A percentile compares a stretch with the other conserved stretches of the same genome.
Evolutionary conservation across 495 filamentous ascomycete genomes (phyloP).

Genomic region (Lophiotrema nucula): DNA sequence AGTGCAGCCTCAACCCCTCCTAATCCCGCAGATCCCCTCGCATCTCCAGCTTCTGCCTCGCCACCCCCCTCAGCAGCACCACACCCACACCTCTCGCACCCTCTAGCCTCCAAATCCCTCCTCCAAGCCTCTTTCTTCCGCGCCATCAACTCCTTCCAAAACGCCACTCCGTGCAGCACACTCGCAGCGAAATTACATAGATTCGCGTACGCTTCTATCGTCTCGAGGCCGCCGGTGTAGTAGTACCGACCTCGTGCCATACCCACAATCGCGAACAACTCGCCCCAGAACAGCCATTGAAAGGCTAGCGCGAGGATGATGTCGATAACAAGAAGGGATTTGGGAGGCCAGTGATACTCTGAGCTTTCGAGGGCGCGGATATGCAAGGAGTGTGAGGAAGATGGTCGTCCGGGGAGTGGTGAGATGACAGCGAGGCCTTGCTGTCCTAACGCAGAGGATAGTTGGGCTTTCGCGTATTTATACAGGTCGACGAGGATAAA

Average conservation of each 20-base stretch:
- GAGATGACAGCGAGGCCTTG: neutral
- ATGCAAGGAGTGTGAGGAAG: no score
- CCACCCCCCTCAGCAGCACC: neutral
- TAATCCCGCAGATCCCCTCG: no score
- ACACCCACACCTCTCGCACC: constrained; percentile 14
- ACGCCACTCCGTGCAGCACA: constrained; percentile 12
- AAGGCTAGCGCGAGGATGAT: constrained; percentile 7
- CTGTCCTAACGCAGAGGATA: neutral
- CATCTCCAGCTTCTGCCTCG: neutral
- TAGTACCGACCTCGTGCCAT: neutral
- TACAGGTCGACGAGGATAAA: constrained; percentile 8
- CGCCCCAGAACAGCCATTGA: constrained; percentile 24
- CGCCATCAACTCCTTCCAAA: constrained; percentile 26
- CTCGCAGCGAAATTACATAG: constrained; percentile 5
- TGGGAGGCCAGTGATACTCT: constrained; percentile 18
- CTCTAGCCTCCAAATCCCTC: neutral
- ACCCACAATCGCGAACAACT: constrained; percentile 3
- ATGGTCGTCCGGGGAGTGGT: no score
- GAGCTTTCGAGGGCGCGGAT: neutral
- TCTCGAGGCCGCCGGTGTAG: constrained; percentile 2
- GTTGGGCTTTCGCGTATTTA: constrained; percentile 2
- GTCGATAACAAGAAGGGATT: constrained; percentile 6
- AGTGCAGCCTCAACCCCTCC: neutral
- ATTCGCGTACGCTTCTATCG: constrained; percentile 20
- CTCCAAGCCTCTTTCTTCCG: constrained; percentile 10